Evolutionary conservation across 495 filamentous ascomycete species (phyloP).

Genomic region (Cercophora scortea): DNA sequence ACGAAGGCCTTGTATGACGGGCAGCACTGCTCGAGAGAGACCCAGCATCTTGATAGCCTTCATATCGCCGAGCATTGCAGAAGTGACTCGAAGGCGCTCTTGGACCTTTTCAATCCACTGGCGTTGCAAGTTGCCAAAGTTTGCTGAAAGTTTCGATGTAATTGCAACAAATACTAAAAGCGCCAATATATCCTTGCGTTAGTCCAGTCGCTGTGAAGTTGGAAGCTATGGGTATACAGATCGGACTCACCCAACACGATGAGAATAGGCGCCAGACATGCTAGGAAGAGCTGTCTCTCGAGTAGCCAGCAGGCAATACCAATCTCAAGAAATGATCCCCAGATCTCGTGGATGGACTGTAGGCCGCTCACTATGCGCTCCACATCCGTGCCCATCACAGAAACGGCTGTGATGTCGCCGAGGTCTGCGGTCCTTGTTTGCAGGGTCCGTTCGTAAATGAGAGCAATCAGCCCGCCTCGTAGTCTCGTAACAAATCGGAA

Average conservation of each 20-base stretch:
- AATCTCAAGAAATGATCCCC: conserved; percentile 42
- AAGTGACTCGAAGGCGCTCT: conserved; percentile 23
- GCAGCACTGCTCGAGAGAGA: conserved; percentile 12
- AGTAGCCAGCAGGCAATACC: conserved; percentile 47
- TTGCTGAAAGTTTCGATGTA: conserved; percentile 13
- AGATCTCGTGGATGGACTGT: conserved; percentile 20
- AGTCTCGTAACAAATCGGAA: conserved; percentile 50
- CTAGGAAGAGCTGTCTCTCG: conserved; percentile 43
- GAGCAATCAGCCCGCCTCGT: conserved; percentile 45
- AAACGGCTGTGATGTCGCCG: conserved; percentile 43
- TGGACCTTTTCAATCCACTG: conserved; percentile 32
- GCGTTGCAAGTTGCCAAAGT: too few species aligned
- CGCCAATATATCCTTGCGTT: too few species aligned
- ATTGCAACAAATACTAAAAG: background rate
- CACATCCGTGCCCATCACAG: conserved; percentile 46
- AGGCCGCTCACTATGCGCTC: conserved; percentile 14
- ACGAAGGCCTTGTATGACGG: conserved; percentile 38
- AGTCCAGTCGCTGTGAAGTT: too few species aligned
- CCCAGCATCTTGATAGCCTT: conserved; percentile 39
- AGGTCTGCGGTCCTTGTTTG: conserved; percentile 34
- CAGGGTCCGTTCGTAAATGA: conserved; percentile 37
- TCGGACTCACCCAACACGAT: conserved; percentile 4
- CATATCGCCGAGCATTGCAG: conserved; percentile 31
- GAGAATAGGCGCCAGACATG: conserved; percentile 49
- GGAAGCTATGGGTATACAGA: too few species aligned